Evolutionary conservation across 345 rosid genomes (phyloP).

Genomic region (Eucalyptus curtisii): DNA sequence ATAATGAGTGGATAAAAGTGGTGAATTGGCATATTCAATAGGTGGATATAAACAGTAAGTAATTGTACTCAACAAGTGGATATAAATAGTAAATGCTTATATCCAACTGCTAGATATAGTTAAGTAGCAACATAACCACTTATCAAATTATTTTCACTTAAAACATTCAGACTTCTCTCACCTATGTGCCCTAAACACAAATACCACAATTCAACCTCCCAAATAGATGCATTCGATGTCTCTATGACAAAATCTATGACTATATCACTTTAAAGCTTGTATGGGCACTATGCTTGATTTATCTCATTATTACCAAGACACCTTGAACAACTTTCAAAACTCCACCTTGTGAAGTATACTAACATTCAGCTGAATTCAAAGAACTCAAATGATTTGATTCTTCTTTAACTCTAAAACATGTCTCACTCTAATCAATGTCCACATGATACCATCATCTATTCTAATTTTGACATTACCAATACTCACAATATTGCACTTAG

Average conservation of each 20-base stretch:
- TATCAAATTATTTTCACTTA: background rate
- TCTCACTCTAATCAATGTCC: background rate
- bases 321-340: background rate
- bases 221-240: background rate
- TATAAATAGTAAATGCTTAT: too few relatives aligned
- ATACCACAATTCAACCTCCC: background rate
- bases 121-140: background rate
- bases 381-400: background rate
- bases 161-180: background rate
- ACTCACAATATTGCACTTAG: background rate
- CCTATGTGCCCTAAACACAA: background rate
- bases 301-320: background rate
- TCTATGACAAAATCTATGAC: fast-evolving
- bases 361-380: background rate
- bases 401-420: background rate
- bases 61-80: background rate
- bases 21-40: background rate
- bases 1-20: background rate
- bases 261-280: background rate
- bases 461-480: background rate
- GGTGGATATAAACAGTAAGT: background rate
- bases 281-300: background rate
- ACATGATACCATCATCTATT: background rate
- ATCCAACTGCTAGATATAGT: background rate
- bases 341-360: background rate